A percentile compares a stretch with the other conserved stretches of the same genome.
These are phyloP conservation scores for Gyromitra esculenta DNA, from an alignment of 2,329 filamentous ascomycete species.

Conservation along the genomic window DNA sequence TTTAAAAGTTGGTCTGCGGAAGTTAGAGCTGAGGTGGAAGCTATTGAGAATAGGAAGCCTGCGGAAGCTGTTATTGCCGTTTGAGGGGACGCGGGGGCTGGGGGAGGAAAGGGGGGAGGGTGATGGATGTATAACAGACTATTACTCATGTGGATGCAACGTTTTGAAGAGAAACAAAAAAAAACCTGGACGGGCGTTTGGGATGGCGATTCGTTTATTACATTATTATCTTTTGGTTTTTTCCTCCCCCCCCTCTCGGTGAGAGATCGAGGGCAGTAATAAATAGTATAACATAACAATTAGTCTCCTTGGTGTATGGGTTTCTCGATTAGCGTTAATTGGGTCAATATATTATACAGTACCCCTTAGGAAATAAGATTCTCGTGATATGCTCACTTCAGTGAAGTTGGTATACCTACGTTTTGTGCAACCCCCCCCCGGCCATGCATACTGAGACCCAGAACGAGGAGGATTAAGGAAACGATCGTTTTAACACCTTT, in stretches of 20 bases:
- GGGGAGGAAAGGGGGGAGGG: not conserved
- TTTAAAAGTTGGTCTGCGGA: constrained; percentile 72
- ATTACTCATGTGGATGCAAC: not conserved
- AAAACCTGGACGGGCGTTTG: constrained; percentile 23
- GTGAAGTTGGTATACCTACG: too few relatives aligned
- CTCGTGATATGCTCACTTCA: not conserved
- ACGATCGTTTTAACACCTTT: too few relatives aligned
- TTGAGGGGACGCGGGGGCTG: not conserved
- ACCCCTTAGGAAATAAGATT: not conserved
- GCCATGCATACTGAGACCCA: too few relatives aligned
- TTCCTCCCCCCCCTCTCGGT: not conserved
- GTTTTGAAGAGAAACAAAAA: not conserved
- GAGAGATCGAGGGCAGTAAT: not conserved
- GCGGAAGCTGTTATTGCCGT: not conserved
- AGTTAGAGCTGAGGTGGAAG: constrained; percentile 3
- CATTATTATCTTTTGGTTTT: constrained; percentile 4
- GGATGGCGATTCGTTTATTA: constrained; percentile 30
- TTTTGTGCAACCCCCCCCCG: too few relatives aligned
- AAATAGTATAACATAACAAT: not conserved
- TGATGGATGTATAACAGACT: constrained; percentile 23
- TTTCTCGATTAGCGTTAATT: not conserved
- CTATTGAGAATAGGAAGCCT: not conserved
- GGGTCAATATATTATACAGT: not conserved
- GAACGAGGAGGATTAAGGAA: too few relatives aligned
- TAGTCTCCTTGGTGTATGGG: not conserved